Conservation (phyloP, 352 stramenopile genomes). For the Phytophthora aleatoria region DNA sequence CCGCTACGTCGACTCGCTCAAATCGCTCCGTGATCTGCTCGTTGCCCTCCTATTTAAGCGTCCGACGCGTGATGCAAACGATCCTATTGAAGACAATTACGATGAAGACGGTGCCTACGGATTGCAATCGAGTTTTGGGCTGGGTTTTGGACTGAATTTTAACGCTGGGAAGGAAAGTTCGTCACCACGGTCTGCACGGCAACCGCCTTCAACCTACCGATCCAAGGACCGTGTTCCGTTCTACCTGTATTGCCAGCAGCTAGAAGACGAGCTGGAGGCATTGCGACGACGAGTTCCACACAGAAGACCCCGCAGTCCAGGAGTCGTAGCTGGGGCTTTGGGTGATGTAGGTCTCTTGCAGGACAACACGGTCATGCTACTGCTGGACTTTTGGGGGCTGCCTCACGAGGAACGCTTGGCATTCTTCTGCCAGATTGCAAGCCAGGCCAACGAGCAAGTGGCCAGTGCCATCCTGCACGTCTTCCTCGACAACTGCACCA, state of each 20-base stretch:
- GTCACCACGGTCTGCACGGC: conserved; percentile 1
- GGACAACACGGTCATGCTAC: conserved; percentile 58
- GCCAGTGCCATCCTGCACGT: conserved; percentile 47
- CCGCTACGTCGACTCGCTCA: conserved; percentile 61
- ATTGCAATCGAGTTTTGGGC: conserved; percentile 28
- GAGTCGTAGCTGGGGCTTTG: conserved; percentile 22
- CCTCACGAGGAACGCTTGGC: conserved; percentile 56
- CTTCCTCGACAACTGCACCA: conserved; percentile 56
- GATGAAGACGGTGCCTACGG: conserved; percentile 22
- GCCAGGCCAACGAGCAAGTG: conserved; percentile 56
- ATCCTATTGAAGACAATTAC: conserved; percentile 21
- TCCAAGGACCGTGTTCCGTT: conserved; percentile 37
- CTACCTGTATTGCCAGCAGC: conserved; percentile 66
- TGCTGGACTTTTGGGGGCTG: conserved; percentile 74
- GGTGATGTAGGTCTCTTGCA: conserved; percentile 58
- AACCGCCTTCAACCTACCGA: background rate
- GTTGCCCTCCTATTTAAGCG: conserved; percentile 56
- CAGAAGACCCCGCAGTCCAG: conserved; percentile 26
- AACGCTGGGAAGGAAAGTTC: conserved; percentile 4
- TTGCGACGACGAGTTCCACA: conserved; percentile 41
- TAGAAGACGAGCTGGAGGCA: conserved; percentile 61
- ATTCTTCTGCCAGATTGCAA: conserved; percentile 78
- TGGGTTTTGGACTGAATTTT: conserved; percentile 35
- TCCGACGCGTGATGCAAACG: background rate
- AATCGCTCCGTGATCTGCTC: conserved; percentile 57